A percentile compares a stretch with the other conserved stretches of the same genome.
Evolutionary conservation across 148 eudicot genomes (phyloP).

Genomic region (Rhododendron henanense): DNA sequence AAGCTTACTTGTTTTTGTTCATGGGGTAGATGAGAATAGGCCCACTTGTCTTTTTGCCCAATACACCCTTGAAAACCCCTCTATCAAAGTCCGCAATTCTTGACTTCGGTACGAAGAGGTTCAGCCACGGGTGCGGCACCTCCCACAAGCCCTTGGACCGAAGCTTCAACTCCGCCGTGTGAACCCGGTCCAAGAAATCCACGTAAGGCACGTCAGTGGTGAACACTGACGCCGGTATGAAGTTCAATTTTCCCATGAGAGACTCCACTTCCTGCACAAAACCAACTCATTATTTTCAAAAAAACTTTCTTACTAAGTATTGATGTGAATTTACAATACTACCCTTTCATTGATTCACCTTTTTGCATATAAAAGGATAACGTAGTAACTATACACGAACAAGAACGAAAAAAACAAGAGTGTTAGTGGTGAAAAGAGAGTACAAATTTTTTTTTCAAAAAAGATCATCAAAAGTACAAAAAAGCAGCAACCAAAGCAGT

Average conservation of each 20-base stretch:
- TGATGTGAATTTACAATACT: background rate
- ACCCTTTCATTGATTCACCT: background rate
- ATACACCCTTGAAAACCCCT: conserved; percentile 88
- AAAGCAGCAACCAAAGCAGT: conserved; percentile 32
- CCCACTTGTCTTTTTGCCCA: conserved; percentile 85
- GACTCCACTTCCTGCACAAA: conserved; percentile 62
- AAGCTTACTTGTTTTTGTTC: conserved; percentile 84
- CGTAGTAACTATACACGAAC: background rate
- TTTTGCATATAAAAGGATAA: too few relatives aligned
- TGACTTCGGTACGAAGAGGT: conserved; percentile 86
- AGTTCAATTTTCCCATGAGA: conserved; percentile 51
- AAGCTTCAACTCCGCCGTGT: conserved; percentile 89
- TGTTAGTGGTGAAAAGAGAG: background rate
- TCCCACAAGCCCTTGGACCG: conserved; percentile 91
- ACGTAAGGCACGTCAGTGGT: conserved; percentile 79
- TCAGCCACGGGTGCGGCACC: conserved; percentile 96
- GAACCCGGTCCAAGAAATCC: conserved; percentile 92
- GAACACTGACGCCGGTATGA: conserved; percentile 62
- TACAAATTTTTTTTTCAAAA: background rate
- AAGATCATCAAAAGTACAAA: conserved; percentile 15
- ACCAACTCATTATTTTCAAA: background rate
- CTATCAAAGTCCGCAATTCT: conserved; percentile 65
- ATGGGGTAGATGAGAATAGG: conserved; percentile 95
- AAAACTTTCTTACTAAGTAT: background rate
- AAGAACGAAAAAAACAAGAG: background rate